A percentile compares a stretch with the other conserved stretches of the same genome.
These are phyloP conservation scores for Fusarium phyllophilum DNA, from an alignment of 2,329 filamentous ascomycete genomes.

Conservation along the genomic window DNA sequence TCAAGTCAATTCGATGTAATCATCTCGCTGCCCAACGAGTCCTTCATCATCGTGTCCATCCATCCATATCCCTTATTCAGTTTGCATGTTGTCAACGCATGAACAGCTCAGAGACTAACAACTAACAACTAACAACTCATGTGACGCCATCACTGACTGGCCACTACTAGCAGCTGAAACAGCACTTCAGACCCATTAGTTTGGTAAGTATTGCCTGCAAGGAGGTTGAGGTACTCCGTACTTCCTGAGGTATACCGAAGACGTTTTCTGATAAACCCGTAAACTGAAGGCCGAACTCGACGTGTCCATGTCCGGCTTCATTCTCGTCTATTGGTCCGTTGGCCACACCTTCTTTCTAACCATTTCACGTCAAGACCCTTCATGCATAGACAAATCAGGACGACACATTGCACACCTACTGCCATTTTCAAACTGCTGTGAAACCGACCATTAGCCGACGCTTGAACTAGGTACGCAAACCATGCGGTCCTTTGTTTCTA, in stretches of 20 bases:
- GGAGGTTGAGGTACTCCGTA: not conserved
- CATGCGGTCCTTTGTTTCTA: conserved; percentile 2
- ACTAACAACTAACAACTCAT: conserved; percentile 30
- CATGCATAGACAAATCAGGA: conserved; percentile 27
- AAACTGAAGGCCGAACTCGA: conserved; percentile 25
- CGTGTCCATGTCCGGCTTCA: conserved; percentile 31
- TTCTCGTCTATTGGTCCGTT: conserved; percentile 26
- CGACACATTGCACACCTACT: not conserved
- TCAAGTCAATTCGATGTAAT: not conserved
- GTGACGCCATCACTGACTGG: conserved; percentile 18
- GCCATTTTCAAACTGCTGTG: not conserved
- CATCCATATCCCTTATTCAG: conserved; percentile 4
- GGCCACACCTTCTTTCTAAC: conserved; percentile 2
- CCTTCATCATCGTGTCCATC: not conserved
- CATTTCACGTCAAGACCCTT: conserved; percentile 26
- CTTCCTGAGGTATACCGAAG: not conserved
- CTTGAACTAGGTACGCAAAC: not conserved
- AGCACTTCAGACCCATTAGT: conserved; percentile 1
- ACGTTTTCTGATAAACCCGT: not conserved
- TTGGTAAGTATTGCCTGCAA: not conserved
- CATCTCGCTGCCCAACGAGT: conserved; percentile 7
- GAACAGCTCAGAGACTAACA: conserved; percentile 34
- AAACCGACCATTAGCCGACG: conserved; percentile 1
- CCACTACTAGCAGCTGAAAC: conserved; percentile 4
- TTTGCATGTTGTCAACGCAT: conserved; percentile 33